These are phyloP conservation scores for Nadsonia fulvescens DNA, from an alignment of 805 yeast species.

Conservation along the genomic window DNA sequence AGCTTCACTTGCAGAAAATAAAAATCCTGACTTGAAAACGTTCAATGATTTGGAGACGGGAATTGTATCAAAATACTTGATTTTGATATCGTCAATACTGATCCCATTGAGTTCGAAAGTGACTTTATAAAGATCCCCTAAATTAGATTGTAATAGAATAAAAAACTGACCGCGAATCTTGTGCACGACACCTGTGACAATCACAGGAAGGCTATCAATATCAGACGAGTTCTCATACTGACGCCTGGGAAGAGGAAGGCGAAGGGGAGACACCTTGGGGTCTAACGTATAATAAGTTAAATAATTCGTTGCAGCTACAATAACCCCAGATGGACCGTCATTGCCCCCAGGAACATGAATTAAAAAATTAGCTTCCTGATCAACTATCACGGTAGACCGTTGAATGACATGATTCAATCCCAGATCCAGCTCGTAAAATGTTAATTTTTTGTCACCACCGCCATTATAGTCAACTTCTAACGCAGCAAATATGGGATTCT, in stretches of 20 bases:
- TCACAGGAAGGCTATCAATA: slow-evolving; percentile 11
- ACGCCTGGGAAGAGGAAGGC: too few relatives aligned
- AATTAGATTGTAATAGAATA: slow-evolving; percentile 45
- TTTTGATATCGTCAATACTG: slow-evolving; percentile 24
- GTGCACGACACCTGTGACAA: slow-evolving; percentile 47
- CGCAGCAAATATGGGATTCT: slow-evolving; percentile 72
- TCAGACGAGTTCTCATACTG: too few relatives aligned
- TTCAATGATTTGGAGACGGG: slow-evolving; percentile 37
- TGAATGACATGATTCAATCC: slow-evolving; percentile 65
- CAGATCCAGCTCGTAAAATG: slow-evolving; percentile 67
- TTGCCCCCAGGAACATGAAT: slow-evolving; percentile 54
- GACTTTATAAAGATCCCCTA: slow-evolving; percentile 64
- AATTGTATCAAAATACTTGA: slow-evolving; percentile 62
- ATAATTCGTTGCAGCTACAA: slow-evolving; percentile 41
- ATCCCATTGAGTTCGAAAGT: slow-evolving; percentile 27
- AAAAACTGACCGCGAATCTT: slow-evolving; percentile 46
- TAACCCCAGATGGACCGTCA: slow-evolving; percentile 54
- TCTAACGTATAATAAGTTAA: slow-evolving; percentile 25
- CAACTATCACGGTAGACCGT: slow-evolving; percentile 25
- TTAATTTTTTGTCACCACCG: slow-evolving; percentile 22
- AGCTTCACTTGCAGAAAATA: slow-evolving; percentile 46
- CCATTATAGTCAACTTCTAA: slow-evolving; percentile 41
- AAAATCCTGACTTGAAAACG: slow-evolving; percentile 57
- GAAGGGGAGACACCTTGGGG: too few relatives aligned
- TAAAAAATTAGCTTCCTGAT: slow-evolving; percentile 29